These are phyloP conservation scores for Takashimella koratensis DNA, from an alignment of 1,284 basidiomycete genomes.

Conservation along the genomic window DNA sequence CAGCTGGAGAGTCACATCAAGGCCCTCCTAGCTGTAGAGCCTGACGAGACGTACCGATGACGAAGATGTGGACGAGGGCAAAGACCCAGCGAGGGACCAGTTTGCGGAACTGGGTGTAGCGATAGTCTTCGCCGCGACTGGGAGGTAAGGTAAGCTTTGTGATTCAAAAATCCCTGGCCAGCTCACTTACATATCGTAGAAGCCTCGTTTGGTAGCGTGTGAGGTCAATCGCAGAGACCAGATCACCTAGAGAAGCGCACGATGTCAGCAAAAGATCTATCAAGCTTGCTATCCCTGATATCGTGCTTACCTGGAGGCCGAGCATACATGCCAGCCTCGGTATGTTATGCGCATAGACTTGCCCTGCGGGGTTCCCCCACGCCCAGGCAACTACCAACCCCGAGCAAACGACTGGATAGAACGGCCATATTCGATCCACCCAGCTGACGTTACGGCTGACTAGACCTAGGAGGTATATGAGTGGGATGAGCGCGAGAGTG, in stretches of 20 bases:
- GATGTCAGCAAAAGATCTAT: not conserved
- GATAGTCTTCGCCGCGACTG: conserved; percentile 74
- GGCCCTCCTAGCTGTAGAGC: conserved; percentile 9
- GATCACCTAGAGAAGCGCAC: conserved; percentile 50
- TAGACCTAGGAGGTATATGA: conserved; percentile 37
- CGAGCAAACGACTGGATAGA: conserved; percentile 74
- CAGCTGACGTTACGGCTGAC: conserved; percentile 78
- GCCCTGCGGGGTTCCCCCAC: conserved; percentile 59
- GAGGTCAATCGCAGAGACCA: conserved; percentile 72
- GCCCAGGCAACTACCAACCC: conserved; percentile 61
- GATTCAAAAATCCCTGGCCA: not conserved
- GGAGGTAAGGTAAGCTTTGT: not conserved
- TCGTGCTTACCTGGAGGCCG: conserved; percentile 55
- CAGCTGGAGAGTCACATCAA: too few relatives aligned
- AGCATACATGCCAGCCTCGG: conserved; percentile 70
- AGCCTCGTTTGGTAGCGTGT: conserved; percentile 78
- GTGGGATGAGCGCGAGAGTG: conserved; percentile 24
- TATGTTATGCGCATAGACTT: conserved; percentile 51
- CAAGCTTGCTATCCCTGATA: not conserved
- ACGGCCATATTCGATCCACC: conserved; percentile 64
- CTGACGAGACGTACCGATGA: conserved; percentile 73
- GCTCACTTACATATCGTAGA: conserved; percentile 58
- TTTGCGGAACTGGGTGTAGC: conserved; percentile 73
- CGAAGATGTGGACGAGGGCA: conserved; percentile 73
- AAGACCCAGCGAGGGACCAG: conserved; percentile 67